Conservation (phyloP, 306 rosid species). For the Dryas octopetala region DNA sequence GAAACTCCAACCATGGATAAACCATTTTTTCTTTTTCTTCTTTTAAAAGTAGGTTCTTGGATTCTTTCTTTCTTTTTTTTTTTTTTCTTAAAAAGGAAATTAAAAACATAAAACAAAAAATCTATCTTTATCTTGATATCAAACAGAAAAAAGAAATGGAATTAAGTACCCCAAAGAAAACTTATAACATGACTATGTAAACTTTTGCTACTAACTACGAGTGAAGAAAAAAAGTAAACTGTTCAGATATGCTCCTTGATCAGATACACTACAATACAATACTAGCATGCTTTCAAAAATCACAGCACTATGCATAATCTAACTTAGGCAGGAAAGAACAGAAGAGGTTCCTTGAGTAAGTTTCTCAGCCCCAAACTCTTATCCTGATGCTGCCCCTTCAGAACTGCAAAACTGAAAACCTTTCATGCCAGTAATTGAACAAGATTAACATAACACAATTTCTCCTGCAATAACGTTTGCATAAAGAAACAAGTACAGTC, state of each 20-base stretch:
- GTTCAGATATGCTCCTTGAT: background rate
- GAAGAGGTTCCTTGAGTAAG: constrained; percentile 37
- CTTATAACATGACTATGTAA: background rate
- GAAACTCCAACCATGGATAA: background rate
- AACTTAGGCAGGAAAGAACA: constrained; percentile 32
- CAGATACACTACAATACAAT: background rate
- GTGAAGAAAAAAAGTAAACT: background rate
- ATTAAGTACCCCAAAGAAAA: background rate
- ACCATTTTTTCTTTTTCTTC: background rate
- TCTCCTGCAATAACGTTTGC: constrained; percentile 18
- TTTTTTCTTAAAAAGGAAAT: background rate
- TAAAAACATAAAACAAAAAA: background rate
- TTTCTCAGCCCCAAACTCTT: constrained; percentile 40
- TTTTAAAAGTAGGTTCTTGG: background rate
- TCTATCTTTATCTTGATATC: background rate
- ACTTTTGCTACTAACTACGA: background rate
- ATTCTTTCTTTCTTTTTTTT: background rate
- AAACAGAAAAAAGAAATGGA: background rate
- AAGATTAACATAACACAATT: constrained; percentile 14
- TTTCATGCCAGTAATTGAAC: constrained; percentile 29
- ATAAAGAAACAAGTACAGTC: background rate
- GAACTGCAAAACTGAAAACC: constrained; percentile 37
- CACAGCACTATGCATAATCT: constrained; percentile 21
- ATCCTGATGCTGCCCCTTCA: constrained; percentile 40
- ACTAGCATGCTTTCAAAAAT: constrained; percentile 13